These are phyloP conservation scores for Sphagnum magellanicum DNA, from an alignment of 228 moss, liverwort and hornwort genomes.

Conservation along the genomic window DNA sequence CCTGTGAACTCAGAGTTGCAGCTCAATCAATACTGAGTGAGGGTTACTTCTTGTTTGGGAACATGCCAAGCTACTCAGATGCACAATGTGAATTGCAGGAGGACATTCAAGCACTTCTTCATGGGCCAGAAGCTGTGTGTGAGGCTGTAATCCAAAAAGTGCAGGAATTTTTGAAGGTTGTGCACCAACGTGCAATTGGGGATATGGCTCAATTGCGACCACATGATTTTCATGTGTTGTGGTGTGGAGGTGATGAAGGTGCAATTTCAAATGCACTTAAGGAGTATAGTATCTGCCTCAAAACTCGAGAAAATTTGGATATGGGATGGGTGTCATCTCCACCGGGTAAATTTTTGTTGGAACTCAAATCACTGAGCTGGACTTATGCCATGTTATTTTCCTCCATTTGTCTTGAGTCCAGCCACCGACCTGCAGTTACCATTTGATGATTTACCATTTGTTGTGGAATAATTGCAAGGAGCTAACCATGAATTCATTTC, in stretches of 20 bases:
- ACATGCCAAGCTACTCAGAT: conserved; percentile 34
- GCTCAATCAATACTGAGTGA: conserved; percentile 47
- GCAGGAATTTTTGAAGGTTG: conserved; percentile 37
- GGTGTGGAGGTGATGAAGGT: conserved; percentile 45
- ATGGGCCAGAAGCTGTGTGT: conserved; percentile 32
- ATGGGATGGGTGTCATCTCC: conserved; percentile 56
- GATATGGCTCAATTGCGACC: conserved; percentile 47
- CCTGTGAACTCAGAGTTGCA: conserved; percentile 31
- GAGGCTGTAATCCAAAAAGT: conserved; percentile 45
- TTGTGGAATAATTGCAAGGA: neutral
- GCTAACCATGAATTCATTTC: conserved; percentile 11
- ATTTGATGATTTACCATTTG: neutral
- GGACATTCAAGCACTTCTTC: conserved; percentile 38
- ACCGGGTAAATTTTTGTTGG: conserved; percentile 26
- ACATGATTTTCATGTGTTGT: conserved; percentile 40
- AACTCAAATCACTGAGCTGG: neutral
- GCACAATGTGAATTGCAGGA: conserved; percentile 31
- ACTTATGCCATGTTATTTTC: neutral
- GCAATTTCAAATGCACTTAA: conserved; percentile 18
- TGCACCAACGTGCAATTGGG: conserved; percentile 48
- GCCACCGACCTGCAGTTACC: neutral
- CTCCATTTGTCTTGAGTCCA: neutral
- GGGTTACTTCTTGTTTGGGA: conserved; percentile 44
- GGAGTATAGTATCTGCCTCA: conserved; percentile 29
- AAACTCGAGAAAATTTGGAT: conserved; percentile 49